Conservation (phyloP, 2,329 filamentous ascomycete species). For the Pseudogymnoascus pannorum region DNA sequence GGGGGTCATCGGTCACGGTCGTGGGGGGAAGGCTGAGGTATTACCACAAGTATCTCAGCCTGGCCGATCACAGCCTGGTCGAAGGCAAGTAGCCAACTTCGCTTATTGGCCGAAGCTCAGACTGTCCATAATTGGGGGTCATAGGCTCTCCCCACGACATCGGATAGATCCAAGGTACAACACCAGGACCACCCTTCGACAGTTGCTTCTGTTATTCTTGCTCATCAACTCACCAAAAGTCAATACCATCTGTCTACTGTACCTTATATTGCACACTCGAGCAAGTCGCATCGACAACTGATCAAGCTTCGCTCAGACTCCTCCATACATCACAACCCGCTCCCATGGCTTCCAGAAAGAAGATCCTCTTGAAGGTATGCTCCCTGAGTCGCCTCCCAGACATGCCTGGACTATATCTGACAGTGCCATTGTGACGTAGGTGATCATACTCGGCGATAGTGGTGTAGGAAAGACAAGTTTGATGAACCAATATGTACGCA, state of each 20-base stretch:
- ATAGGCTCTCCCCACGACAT: conserved; percentile 8
- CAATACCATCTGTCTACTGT: background rate
- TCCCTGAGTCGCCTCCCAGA: conserved; percentile 10
- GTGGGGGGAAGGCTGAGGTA: conserved; percentile 6
- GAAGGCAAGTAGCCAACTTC: background rate
- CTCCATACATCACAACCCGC: background rate
- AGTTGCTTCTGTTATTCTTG: conserved; percentile 5
- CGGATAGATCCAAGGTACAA: conserved; percentile 6
- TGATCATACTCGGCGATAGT: conserved; percentile 98
- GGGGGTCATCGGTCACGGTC: background rate
- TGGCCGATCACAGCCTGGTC: background rate
- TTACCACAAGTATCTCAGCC: conserved; percentile 1
- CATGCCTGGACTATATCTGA: background rate
- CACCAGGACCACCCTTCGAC: background rate
- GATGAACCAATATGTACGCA: conserved; percentile 99
- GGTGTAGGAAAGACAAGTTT: conserved; percentile 98
- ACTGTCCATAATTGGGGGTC: conserved; percentile 6
- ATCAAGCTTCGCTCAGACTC: background rate
- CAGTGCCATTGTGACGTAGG: conserved; percentile 43
- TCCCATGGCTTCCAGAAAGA: conserved; percentile 54
- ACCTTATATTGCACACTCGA: background rate
- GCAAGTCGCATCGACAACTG: background rate
- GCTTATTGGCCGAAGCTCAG: conserved; percentile 6
- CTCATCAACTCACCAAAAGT: background rate
- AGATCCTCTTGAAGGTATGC: conserved; percentile 59